These are phyloP conservation scores for Tetracladium setigerum DNA, from an alignment of 495 filamentous ascomycete genomes.

Conservation along the genomic window DNA sequence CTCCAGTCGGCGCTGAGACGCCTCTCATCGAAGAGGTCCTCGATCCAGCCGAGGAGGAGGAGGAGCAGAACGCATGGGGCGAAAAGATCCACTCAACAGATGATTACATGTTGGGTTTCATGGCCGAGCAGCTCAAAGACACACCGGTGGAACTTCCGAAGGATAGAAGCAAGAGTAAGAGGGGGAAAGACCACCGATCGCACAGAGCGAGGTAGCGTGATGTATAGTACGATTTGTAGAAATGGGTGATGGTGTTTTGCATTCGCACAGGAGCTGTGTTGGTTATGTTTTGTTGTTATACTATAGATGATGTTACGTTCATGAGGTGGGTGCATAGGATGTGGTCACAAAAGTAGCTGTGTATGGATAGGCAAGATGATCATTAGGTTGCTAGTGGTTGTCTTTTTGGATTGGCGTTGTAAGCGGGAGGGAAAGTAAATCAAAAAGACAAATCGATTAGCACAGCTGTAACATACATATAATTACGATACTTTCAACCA, in stretches of 20 bases:
- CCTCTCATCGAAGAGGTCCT: slow-evolving; percentile 26
- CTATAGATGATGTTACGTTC: too few relatives aligned
- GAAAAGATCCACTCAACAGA: slow-evolving; percentile 58
- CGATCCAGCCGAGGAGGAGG: slow-evolving; percentile 28
- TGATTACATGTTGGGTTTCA: slow-evolving; percentile 74
- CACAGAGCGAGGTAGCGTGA: slow-evolving; percentile 16
- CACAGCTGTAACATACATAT: too few relatives aligned
- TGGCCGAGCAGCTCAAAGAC: slow-evolving; percentile 70
- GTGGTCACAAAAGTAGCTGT: too few relatives aligned
- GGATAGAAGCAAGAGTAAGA: slow-evolving; percentile 74
- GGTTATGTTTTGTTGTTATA: too few relatives aligned
- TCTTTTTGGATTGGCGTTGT: too few relatives aligned
- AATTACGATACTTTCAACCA: too few relatives aligned
- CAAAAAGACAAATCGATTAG: too few relatives aligned
- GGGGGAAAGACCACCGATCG: slow-evolving; percentile 55
- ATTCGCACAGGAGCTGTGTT: too few relatives aligned
- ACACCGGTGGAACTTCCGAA: slow-evolving; percentile 71
- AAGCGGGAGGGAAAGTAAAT: too few relatives aligned
- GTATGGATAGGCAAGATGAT: too few relatives aligned
- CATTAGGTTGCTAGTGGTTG: too few relatives aligned
- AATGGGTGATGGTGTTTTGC: neutral
- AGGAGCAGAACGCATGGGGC: slow-evolving; percentile 49
- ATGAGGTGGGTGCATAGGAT: too few relatives aligned
- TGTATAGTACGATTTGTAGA: slow-evolving; percentile 12
- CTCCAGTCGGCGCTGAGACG: slow-evolving; percentile 10